These are phyloP conservation scores for Sphaerobolus stellatus DNA, from an alignment of 1,284 basidiomycete species.

Conservation along the genomic window DNA sequence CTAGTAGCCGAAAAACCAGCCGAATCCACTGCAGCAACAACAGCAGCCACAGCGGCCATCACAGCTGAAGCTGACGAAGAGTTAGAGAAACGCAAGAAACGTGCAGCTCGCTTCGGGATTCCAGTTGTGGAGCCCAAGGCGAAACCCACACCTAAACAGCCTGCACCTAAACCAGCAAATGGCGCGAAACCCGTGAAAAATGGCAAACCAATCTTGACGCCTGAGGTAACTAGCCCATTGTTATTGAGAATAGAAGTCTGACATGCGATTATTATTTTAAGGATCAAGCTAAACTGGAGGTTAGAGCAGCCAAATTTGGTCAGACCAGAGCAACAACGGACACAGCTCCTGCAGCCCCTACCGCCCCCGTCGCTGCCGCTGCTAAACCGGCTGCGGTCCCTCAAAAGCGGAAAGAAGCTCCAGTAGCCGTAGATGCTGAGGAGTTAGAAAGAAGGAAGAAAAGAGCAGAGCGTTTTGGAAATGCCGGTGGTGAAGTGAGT, in stretches of 20 bases:
- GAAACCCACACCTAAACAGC: not conserved
- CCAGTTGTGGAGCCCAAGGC: conserved; percentile 46
- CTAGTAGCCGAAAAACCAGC: not conserved
- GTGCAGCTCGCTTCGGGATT: conserved; percentile 70
- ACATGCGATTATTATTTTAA: not conserved
- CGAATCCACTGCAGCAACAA: conserved; percentile 8
- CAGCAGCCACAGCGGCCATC: conserved; percentile 7
- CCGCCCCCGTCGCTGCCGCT: not conserved
- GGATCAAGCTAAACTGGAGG: conserved; percentile 1
- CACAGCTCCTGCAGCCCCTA: not conserved
- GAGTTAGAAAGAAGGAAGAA: conserved; percentile 58
- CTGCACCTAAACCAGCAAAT: not conserved
- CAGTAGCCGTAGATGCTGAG: conserved; percentile 50
- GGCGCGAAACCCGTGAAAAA: not conserved
- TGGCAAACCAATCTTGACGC: not conserved
- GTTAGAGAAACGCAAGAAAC: conserved; percentile 54
- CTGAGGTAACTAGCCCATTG: not conserved
- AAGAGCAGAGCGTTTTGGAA: conserved; percentile 60
- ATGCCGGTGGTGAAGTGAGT: not conserved
- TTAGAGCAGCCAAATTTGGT: conserved; percentile 10
- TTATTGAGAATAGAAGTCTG: not conserved
- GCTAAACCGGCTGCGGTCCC: conserved; percentile 10
- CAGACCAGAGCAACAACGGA: not conserved
- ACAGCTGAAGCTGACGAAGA: conserved; percentile 42
- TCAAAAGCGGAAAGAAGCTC: conserved; percentile 44